Evolutionary conservation across 371 early-diverging fungal species (phyloP).

Genomic region (Syncephalastrum monosporum): DNA sequence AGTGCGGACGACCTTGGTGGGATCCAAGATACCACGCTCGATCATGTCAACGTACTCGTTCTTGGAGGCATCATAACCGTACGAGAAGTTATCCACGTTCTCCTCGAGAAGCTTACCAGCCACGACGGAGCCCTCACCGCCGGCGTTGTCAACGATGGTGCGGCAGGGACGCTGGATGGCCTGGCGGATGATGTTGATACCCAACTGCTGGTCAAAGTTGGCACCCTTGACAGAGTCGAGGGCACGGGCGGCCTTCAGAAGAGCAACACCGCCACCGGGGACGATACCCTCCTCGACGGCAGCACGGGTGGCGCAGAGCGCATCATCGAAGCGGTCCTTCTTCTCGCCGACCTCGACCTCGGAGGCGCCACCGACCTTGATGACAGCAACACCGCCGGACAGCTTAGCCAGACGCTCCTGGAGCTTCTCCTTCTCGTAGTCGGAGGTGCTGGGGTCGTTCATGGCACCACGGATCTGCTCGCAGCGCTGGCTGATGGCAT

Average conservation of each 20-base stretch:
- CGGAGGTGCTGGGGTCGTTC: constrained; percentile 75
- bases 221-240: constrained; percentile 77
- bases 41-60: constrained; percentile 95
- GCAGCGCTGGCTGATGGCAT: constrained; percentile 85
- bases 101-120: constrained; percentile 92
- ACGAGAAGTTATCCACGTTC: constrained; percentile 74
- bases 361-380: constrained; percentile 95
- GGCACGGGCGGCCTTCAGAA: constrained; percentile 87
- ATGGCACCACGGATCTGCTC: constrained; percentile 95
- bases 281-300: constrained; percentile 99
- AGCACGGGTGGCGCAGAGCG: constrained; percentile 97
- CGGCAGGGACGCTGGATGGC: constrained; percentile 92
- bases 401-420: constrained; percentile 98
- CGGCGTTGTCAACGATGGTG: constrained; percentile 96
- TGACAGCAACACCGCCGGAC: constrained; percentile 97
- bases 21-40: constrained; percentile 94
- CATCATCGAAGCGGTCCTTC: constrained; percentile 98
- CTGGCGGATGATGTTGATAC: constrained; percentile 91
- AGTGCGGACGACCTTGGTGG: constrained; percentile 97
- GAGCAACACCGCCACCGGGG: constrained; percentile 96
- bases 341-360: constrained; percentile 99
- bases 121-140: constrained; percentile 94
- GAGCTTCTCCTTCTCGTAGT: constrained; percentile 97
- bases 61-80: constrained; percentile 90
- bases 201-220: constrained; percentile 98